Evolutionary conservation across 306 rosid species (phyloP), one percentile per base, ranked within the genome.

Genomic region (Trichosanthes cucumerina): DNA sequence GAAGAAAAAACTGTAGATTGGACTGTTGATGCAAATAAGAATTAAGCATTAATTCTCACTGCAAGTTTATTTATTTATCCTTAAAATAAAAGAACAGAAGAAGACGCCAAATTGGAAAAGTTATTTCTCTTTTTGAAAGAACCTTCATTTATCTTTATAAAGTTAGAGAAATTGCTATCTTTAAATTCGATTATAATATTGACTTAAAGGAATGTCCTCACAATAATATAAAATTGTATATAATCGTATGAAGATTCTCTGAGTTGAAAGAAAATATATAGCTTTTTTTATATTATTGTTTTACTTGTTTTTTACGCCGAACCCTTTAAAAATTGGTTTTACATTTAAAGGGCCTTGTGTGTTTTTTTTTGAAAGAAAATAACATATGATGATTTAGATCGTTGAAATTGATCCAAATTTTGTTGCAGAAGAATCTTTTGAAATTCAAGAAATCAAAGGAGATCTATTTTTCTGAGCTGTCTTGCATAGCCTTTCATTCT

Each of bases 41-140:
- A n/a, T n/a, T n/a, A n/a, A 43, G 75, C 56, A 70, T 44, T 70
- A 23, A 70, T 71, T 71, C 77, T 71, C 76, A 71, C 21, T 11
- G 43, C 9, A 69, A 44, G 33, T n/a, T 68, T 18, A 13, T 26
- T 24, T n/a, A n/a, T 24, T 58, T n/a, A 19, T 19, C 0, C 7
- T 2, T 15, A 3, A 34, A 10, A 21, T 1, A 31, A 44, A 70
- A 44, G 3, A 41, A 46, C 3, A 46, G 21, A 71, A 68, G 7
- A 23, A 46, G 34, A 71, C 13, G 57, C 39, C 41, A 71, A 71
- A 14, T 71, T 71, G 57, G 58, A 71, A 41, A 73, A 73, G 60
- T 34, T 39, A 14, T 54, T 19, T 79, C 77, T 76, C 80, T 53
- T 76, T 41, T 49, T 3, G 39, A 71, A 24, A 68, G 71, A 80